Evolutionary conservation across 306 rosid species (phyloP), one percentile per base, ranked within the genome.

Genomic region (Prunus armeniaca): DNA sequence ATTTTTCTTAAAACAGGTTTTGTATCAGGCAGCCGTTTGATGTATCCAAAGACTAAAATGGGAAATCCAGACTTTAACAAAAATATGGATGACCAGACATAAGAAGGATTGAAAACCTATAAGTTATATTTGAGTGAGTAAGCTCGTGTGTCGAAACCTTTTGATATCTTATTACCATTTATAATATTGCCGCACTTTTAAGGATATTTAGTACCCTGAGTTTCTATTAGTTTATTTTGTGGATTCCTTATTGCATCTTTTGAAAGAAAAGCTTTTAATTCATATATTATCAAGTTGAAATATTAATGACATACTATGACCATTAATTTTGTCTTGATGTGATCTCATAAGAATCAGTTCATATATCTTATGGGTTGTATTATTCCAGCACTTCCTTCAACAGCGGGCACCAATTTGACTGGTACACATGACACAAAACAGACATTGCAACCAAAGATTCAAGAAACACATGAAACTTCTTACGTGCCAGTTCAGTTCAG

Each of bases 341-440:
- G 15, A 64, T 19, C 28, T 38, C n/a, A 19, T 65, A 4, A 32
- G 70, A 38, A 11, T 38, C 41, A 9, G 1, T n/a, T 38, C 7
- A 46, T 38, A 15, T 6, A 38, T 38, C 64, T 15, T 57, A 27
- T 49, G n/a, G 10, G 27, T 43, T 69, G 8, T 50, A 50, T 25
- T 57, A 58, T 65, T 72, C 80, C 64, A 76, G 81, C 81, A 82
- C 88, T 77, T 84, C 71, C 79, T 71, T 60, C 71, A 41, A 76
- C 41, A 68, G 62, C 7, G 34, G 78, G 50, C 25, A 3, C 78
- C 52, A 78, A 65, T 70, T 66, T 69, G 68, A 75, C 32, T 13
- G 24, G 25, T 34, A 28, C 13, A 22, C 72, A 74, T n/a, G 18
- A 52, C 12, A 5, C 72, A 9, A 57, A 6, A 30, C 75, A 46